Base-by-base conservation (phyloP, 116 monocot genomes). In the Thalassia testudinum region DNA sequence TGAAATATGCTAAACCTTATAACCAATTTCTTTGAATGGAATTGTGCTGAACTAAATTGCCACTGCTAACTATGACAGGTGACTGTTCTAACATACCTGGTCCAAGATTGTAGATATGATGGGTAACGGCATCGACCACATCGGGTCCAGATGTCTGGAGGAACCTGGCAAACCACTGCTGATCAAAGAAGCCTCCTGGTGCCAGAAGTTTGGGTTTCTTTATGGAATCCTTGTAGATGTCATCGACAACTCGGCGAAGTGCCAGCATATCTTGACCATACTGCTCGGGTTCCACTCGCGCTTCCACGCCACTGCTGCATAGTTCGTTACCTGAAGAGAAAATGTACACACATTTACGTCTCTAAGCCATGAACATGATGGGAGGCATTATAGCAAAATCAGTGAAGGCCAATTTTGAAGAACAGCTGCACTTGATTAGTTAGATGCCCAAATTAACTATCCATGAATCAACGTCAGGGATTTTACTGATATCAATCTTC, bases 21-120 rank as follows among this genome's bases (percentile, higher is more conserved):
- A n/a, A n/a, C n/a, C n/a, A n/a, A n/a, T n/a, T n/a, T n/a, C n/a
- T n/a, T n/a, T n/a, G n/a, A n/a, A n/a, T n/a, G n/a, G n/a, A n/a
- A n/a, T n/a, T n/a, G n/a, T n/a, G n/a, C n/a, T n/a, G n/a, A n/a
- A n/a, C n/a, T n/a, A n/a, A n/a, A n/a, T n/a, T n/a, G n/a, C n/a
- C n/a, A n/a, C n/a, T n/a, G n/a, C n/a, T n/a, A n/a, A n/a, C n/a
- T n/a, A n/a, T n/a, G n/a, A n/a, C n/a, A n/a, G n/a, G n/a, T n/a
- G n/a, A n/a, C 30, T 5, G 30, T 10, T 10, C 10, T 34, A 34
- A 16, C 45, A 37, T 24, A 58, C 66, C 84, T 65, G 64, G 60
- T 26, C 92, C 92, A 5, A 93, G 70, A 54, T 83, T 87, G 59
- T 87, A 93, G 37, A 87, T 61, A 65, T 87, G 92, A 65, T 93